phyloP scores from a whole-genome alignment of 2,329 filamentous ascomycete genomes.

The Elsinoe australis region DNA sequence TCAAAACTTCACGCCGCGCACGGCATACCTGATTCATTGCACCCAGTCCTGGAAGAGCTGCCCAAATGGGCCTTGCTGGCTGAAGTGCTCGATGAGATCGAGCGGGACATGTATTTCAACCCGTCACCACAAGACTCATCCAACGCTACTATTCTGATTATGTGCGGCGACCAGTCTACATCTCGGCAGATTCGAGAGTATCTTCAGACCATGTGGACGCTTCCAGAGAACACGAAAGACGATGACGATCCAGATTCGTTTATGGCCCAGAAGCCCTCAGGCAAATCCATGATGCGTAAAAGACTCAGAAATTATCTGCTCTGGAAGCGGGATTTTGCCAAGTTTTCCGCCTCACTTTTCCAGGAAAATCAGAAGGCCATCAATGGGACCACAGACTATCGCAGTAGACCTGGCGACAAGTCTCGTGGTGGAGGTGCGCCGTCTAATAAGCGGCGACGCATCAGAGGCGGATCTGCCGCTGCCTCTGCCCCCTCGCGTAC shows the following conservation, averaged over 20 bases:
- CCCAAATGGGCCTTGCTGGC: conserved; percentile 87
- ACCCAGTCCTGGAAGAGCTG: conserved; percentile 82
- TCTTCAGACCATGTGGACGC: conserved; percentile 79
- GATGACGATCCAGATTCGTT: conserved; percentile 47
- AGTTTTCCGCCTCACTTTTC: conserved; percentile 72
- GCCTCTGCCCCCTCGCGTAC: conserved; percentile 54
- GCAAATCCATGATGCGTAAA: conserved; percentile 79
- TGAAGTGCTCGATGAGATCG: conserved; percentile 90
- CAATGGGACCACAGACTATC: conserved; percentile 56
- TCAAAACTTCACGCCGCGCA: conserved; percentile 44
- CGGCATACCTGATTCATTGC: conserved; percentile 53
- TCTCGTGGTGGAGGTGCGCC: conserved; percentile 57
- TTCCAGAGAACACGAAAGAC: conserved; percentile 36
- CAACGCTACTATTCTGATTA: conserved; percentile 86
- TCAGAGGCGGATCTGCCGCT: conserved; percentile 66
- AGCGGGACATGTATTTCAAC: conserved; percentile 80
- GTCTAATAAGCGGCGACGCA: conserved; percentile 74
- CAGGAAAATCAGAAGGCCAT: conserved; percentile 71
- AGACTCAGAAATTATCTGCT: conserved; percentile 77
- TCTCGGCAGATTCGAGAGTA: conserved; percentile 87
- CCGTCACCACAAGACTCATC: conserved; percentile 69
- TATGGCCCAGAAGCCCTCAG: conserved; percentile 53
- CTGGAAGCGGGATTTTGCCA: conserved; percentile 86
- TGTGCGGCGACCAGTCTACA: conserved; percentile 84
- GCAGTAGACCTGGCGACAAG: conserved; percentile 36